These are phyloP conservation scores for Termitomyces sp. DNA, from an alignment of 768 basidiomycete genomes.

Conservation along the genomic window DNA sequence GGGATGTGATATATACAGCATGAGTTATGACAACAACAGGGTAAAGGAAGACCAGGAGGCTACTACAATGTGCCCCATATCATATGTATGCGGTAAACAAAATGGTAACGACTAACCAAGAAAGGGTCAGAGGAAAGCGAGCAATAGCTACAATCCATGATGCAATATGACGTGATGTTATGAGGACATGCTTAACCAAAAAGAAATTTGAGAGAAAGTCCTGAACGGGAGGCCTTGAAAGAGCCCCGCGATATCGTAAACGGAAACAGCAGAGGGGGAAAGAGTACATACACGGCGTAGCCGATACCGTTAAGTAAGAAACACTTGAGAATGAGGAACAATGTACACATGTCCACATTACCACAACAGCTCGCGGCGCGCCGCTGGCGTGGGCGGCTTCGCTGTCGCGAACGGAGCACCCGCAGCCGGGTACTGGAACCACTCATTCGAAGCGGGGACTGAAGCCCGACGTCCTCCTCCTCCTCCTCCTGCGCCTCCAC, in stretches of 20 bases:
- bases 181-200: neutral
- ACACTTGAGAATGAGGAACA: neutral
- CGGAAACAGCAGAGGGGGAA: conserved; percentile 6
- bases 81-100: conserved; percentile 5
- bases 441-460: conserved; percentile 11
- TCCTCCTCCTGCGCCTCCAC: conserved; percentile 3
- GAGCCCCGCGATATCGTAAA: conserved; percentile 1
- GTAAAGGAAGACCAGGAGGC: conserved; percentile 1
- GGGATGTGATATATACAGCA: conserved; percentile 18
- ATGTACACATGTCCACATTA: conserved; percentile 4
- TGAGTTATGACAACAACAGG: conserved; percentile 12
- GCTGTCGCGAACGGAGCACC: conserved; percentile 10
- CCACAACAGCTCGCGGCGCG: conserved; percentile 18
- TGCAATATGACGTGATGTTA: conserved; percentile 11
- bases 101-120: conserved; percentile 8
- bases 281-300: conserved; percentile 15
- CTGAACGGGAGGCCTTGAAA: neutral
- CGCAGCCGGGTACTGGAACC: conserved; percentile 13
- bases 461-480: conserved; percentile 1
- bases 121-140: conserved; percentile 15
- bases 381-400: conserved; percentile 5
- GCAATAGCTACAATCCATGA: conserved; percentile 16
- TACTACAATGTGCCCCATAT: conserved; percentile 4
- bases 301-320: conserved; percentile 5
- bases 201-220: neutral